Evolutionary conservation across 83 land plant genomes (phyloP).

Genomic region (Diphasiastrum complanatum): DNA sequence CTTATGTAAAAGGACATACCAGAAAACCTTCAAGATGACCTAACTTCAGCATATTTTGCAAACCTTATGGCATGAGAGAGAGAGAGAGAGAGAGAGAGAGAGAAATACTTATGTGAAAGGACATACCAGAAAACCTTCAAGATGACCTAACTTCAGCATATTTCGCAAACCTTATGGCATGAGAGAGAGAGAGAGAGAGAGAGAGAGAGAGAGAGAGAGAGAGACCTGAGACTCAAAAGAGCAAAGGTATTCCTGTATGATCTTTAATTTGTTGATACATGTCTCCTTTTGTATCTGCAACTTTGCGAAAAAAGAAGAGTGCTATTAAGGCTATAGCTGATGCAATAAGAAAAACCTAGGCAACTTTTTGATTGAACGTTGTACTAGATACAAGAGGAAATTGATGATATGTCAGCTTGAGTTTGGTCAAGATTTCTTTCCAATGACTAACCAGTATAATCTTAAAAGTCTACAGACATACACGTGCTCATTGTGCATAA

Average conservation of each 20-base stretch:
- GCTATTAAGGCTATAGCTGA: background rate
- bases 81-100: background rate
- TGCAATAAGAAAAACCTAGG: slow-evolving; percentile 1
- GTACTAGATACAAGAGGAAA: background rate
- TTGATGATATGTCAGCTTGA: too few relatives aligned
- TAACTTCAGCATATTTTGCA: background rate
- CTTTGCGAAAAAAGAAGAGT: too few relatives aligned
- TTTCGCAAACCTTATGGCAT: background rate
- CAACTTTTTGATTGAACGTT: too few relatives aligned
- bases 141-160: background rate
- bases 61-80: background rate
- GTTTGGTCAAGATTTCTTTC: too few relatives aligned
- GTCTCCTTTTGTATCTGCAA: slow-evolving; percentile 61
- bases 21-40: slow-evolving; percentile 1
- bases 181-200: background rate
- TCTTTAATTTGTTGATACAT: slow-evolving; percentile 53
- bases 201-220: background rate
- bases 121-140: background rate
- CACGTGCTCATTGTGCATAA: too few relatives aligned
- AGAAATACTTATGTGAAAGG: too few relatives aligned
- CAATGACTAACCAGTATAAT: too few relatives aligned
- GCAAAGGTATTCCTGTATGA: slow-evolving; percentile 76
- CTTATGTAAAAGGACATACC: too few relatives aligned
- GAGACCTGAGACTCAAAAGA: slow-evolving; percentile 83
- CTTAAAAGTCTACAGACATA: too few relatives aligned